Percentiles rank a stretch among this genome's conserved stretches.
phyloP scores from a whole-genome alignment of 169 alveolate species.

The Eimeria brunetti region DNA sequence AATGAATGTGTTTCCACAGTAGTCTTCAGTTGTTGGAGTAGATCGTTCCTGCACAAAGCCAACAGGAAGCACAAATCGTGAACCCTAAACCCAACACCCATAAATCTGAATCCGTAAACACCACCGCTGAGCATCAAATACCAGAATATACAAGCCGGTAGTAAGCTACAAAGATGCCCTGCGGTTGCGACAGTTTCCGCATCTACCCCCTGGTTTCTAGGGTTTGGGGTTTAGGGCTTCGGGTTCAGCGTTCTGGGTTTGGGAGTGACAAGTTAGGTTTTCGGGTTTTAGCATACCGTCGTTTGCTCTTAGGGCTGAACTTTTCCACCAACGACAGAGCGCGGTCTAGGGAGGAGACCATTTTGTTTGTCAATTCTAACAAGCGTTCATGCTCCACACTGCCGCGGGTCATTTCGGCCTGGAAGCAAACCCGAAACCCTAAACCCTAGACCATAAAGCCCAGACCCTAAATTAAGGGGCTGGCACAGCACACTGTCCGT shows the following conservation, averaged over 20 bases:
- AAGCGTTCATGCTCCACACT: not conserved
- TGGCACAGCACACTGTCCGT: not conserved
- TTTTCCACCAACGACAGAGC: conserved; percentile 21
- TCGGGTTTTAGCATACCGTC: not conserved
- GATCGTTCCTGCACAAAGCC: not conserved
- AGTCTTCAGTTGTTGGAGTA: conserved; percentile 25
- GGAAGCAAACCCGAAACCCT: conserved; percentile 28
- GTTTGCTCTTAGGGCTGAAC: conserved; percentile 21
- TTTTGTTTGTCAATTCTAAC: not conserved
- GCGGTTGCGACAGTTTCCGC: not conserved
- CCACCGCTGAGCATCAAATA: not conserved
- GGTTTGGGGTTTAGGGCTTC: not conserved
- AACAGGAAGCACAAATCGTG: not conserved
- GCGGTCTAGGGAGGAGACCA: conserved; percentile 2
- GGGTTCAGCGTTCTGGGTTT: not conserved
- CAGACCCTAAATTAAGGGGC: not conserved
- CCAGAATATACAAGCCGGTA: not conserved
- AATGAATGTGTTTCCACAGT: conserved; percentile 2
- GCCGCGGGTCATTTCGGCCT: conserved; percentile 34
- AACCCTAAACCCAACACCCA: not conserved
- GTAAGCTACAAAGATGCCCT: not conserved
- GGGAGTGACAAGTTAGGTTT: not conserved
- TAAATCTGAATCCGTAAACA: not conserved
- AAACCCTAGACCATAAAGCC: not conserved
- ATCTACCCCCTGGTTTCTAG: not conserved